Evolutionary conservation across 1,139 yeast genomes (phyloP), one percentile per base, ranked within the genome.

Genomic region (Blastobotrys aristatus): DNA sequence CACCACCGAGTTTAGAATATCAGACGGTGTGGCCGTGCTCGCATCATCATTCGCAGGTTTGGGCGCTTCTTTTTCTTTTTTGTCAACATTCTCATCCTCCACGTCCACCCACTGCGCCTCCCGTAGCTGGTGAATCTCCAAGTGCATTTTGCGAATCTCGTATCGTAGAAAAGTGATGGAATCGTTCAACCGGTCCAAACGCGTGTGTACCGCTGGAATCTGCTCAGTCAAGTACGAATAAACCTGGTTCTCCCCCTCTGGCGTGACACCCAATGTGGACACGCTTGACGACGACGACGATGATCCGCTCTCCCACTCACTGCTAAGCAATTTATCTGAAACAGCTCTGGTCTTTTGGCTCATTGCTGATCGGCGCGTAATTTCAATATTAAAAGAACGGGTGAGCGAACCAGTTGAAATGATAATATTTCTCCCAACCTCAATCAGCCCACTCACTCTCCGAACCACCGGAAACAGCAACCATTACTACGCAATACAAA

Each of bases 131-230:
- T 40, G 43, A 2, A 40, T 5, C 17, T 40, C 43, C 18, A 30
- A 30, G 18, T 40, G 43, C 43, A 40, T 30, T 10, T 29, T 30
- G 18, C 36, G 26, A 17, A 40, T 30, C 18, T 40, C 43, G 27
- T 3, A 16, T 29, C 43, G 26, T 20, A 40, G 27, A 4, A 17
- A 14, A 4, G 20, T 22, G 16, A 40, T 22, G 13, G 34, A 20
- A 13, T 11, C 13, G 20, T 30, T 29, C 8, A 35, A 13, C 16
- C 24, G 4, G 6, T 18, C 27, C 6, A 35, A n/a, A 18, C 14
- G 10, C 6, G 18, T 7, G 18, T 16, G 11, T 5, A 33, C 4
- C 6, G 6, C 36, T 14, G 36, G 36, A 33, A 33, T 7, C 6
- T 17, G 7, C 36, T 33, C 36, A 17, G 36, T 24, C 5, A 24